Evolutionary conservation across 208 protist genomes (phyloP).

Genomic region (Phytomonas serpens): DNA sequence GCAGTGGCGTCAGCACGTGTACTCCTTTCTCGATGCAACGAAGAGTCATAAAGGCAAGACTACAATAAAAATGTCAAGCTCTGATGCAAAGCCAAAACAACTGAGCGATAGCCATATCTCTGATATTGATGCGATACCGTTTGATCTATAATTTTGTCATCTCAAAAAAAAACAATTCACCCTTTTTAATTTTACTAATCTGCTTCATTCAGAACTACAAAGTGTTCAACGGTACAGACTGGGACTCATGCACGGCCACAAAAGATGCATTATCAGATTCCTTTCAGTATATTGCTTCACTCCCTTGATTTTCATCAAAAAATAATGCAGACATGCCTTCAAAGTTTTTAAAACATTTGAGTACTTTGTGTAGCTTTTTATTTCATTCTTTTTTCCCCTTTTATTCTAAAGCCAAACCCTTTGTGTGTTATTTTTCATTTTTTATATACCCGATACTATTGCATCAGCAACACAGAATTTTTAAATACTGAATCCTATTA

Average conservation of each 20-base stretch:
- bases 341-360: background rate
- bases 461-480: conserved; percentile 1
- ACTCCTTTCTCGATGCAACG: background rate
- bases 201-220: background rate
- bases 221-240: background rate
- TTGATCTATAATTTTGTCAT: background rate
- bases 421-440: conserved; percentile 12
- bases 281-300: background rate
- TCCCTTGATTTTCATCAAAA: background rate
- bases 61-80: background rate
- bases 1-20: background rate
- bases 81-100: background rate
- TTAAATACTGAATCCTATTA: conserved; percentile 1
- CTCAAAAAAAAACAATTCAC: background rate
- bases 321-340: background rate
- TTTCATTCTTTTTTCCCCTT: conserved; percentile 20
- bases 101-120: background rate
- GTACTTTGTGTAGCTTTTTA: conserved; percentile 7
- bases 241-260: background rate
- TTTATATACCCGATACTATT: conserved; percentile 1
- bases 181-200: background rate
- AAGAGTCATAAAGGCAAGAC: background rate
- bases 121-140: background rate
- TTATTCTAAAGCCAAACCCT: background rate
- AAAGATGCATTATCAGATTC: background rate